phyloP scores from a whole-genome alignment of 116 monocot species.

The Papilionanthe hybrid region DNA sequence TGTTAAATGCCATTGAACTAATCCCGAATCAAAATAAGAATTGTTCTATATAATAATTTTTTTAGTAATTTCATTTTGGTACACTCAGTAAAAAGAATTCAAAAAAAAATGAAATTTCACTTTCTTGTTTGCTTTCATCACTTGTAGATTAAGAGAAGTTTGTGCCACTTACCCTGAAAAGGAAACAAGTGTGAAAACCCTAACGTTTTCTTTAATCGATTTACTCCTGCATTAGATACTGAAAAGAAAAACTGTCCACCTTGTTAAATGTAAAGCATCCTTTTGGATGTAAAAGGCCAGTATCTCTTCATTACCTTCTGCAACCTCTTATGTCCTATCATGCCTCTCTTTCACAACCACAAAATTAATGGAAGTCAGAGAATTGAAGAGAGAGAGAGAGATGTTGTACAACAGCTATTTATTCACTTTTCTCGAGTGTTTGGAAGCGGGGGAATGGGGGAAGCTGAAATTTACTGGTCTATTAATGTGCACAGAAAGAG shows the following conservation, averaged over 20 bases:
- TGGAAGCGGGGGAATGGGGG: no score
- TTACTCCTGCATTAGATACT: background rate
- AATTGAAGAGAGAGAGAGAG: slow-evolving; percentile 1
- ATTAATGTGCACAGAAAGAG: no score
- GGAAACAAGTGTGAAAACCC: background rate
- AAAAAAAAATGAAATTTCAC: no score
- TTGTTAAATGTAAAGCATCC: background rate
- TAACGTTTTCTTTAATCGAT: background rate
- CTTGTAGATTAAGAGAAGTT: background rate
- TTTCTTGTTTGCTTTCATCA: no score
- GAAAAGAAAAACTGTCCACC: background rate
- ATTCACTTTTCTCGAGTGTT: no score
- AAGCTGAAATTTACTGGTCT: no score
- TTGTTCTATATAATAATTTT: no score
- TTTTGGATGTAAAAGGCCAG: background rate
- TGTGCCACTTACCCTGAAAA: background rate
- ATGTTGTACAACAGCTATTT: background rate
- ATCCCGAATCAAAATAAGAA: no score
- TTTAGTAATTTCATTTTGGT: no score
- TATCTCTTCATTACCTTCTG: background rate
- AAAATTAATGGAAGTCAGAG: background rate
- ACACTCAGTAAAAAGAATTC: no score
- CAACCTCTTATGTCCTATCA: background rate
- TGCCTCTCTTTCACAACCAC: slow-evolving; percentile 3
- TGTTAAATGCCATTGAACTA: no score